Conservation (phyloP, 306 rosid species). For the Malus fusca region DNA sequence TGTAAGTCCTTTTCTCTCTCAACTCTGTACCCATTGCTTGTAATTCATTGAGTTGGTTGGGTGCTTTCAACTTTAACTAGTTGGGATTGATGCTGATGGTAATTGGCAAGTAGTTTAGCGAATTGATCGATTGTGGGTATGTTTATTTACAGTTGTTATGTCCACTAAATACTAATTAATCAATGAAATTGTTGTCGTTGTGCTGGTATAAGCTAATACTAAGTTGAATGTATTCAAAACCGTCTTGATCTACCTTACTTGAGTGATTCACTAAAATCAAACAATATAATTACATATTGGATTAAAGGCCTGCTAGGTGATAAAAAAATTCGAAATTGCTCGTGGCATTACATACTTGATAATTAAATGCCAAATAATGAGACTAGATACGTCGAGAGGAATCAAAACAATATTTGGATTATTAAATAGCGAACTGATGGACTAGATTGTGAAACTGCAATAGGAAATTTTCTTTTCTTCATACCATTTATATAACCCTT, state of each 20-base stretch:
- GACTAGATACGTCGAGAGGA: neutral
- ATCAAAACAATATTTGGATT: neutral
- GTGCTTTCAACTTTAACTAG: neutral
- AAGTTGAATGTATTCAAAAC: neutral
- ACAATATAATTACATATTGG: neutral
- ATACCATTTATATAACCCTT: neutral
- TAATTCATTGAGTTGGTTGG: neutral
- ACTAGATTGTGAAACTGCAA: neutral
- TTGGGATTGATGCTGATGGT: neutral
- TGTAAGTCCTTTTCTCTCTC: conserved; percentile 38
- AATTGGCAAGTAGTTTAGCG: neutral
- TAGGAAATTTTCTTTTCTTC: neutral
- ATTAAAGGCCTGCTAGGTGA: neutral
- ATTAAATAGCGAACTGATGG: neutral
- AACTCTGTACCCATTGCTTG: conserved; percentile 4
- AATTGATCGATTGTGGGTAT: neutral
- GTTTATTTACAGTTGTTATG: neutral
- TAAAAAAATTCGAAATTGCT: neutral
- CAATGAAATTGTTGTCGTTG: neutral
- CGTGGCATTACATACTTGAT: neutral
- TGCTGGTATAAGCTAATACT: neutral
- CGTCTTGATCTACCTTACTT: neutral
- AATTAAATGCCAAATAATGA: neutral
- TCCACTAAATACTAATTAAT: neutral
- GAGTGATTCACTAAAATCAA: neutral